Base-by-base conservation (phyloP, 371 early-diverging fungal species). In the Blakeslea trispora region DNA sequence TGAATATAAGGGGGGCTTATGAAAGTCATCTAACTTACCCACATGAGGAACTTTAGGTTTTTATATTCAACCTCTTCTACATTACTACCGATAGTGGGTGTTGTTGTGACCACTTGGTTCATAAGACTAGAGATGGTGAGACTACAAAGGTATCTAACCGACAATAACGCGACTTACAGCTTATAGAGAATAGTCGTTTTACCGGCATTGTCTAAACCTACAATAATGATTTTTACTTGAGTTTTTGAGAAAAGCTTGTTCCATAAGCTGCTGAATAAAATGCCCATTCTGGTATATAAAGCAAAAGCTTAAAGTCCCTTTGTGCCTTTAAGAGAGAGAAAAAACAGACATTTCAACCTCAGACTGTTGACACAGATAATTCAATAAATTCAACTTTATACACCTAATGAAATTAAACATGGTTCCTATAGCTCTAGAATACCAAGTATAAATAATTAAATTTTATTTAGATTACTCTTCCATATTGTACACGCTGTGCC, bases 121-220 rank as follows among this genome's bases (percentile, higher is more conserved):
- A 87, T 68, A 23, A 88, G 67, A 9, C 88, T 88, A 61, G 3
- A 4, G 2, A 35, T 13, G 3, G 28, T 28, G 28, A 28, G 28
- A 52, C 23, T n/a, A 44, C 34, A 2, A 50, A 53, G 34, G 17
- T 13, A 39, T 41, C 23, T 39, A 19, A 5, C 43, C 19, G 3
- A 10, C 32, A 3, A 15, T 28, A n/a, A 24, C n/a, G 8, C 11
- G 10, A 41, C 74, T 53, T 68, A 74, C 77, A 77, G 77, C 66
- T 86, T 86, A 68, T 86, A 88, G 17, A 87, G 68, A 57, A 86
- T 85, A 66, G 87, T 93, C 48, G 95, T 96, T 77, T 97, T 97
- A 48, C 96, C 97, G 14, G 96, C 93, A 62, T 92, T 93, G 66
- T 96, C 96, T 50, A 94, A 79, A 5, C 97, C 96, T 19, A 96